A percentile compares a stretch with the other conserved stretches of the same genome.
phyloP scores from a whole-genome alignment of 108 stramenopile species.

The Chaetoceros muelleri region DNA sequence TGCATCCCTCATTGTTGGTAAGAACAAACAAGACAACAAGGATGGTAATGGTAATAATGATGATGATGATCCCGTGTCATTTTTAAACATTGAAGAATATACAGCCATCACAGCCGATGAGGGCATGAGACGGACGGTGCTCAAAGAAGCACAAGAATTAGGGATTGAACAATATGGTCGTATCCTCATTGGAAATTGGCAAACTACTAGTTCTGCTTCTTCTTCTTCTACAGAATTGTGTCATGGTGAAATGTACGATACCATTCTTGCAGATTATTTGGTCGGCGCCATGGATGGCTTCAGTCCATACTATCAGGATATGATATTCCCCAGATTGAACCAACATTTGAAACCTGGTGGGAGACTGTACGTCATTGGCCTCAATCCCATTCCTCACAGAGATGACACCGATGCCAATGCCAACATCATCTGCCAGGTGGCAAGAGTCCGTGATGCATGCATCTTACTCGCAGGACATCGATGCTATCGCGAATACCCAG shows the following conservation, averaged over 20 bases:
- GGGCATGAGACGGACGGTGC: conserved; percentile 56
- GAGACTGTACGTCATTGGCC: conserved; percentile 80
- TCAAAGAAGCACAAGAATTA: conserved; percentile 42
- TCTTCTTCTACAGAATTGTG: not conserved
- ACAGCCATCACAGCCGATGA: conserved; percentile 82
- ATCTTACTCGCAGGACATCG: conserved; percentile 89
- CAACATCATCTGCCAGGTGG: conserved; percentile 77
- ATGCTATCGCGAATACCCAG: conserved; percentile 91
- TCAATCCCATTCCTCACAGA: conserved; percentile 86
- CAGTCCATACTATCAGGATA: conserved; percentile 88
- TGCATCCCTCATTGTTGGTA: conserved; percentile 44
- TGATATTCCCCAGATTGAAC: conserved; percentile 69
- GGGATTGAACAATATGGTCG: conserved; percentile 41
- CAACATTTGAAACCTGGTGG: conserved; percentile 81
- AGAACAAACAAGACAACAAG: conserved; percentile 16
- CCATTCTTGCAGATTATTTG: conserved; percentile 90
- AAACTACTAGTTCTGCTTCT: not conserved
- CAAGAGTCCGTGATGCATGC: conserved; percentile 85
- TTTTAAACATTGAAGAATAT: conserved; percentile 40
- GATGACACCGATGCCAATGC: conserved; percentile 53
- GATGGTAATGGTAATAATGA: conserved; percentile 14
- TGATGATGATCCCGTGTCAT: too few species aligned
- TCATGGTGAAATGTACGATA: conserved; percentile 32
- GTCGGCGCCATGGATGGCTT: conserved; percentile 97
- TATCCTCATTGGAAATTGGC: conserved; percentile 89